A percentile compares a stretch with the other conserved stretches of the same genome.
Evolutionary conservation across 164 flowering plant species (phyloP).

Genomic region (Cinnamomum micranthum): DNA sequence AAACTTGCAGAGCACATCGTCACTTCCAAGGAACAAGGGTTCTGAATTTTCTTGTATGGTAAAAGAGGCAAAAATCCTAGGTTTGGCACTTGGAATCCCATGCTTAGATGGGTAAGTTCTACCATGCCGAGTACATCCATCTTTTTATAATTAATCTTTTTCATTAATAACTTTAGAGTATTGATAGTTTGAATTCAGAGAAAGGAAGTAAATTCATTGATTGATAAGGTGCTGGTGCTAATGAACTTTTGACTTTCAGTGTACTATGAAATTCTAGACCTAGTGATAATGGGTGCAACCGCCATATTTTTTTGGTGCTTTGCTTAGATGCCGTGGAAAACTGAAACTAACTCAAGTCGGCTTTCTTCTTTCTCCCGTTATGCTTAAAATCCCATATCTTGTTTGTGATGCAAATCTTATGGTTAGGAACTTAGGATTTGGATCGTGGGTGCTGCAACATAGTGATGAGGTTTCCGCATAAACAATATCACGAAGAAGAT

Average conservation of each 20-base stretch:
- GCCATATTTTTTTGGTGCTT: no score
- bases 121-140: background rate
- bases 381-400: no score
- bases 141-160: background rate
- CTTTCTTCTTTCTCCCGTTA: no score
- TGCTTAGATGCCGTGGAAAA: no score
- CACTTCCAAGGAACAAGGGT: constrained; percentile 72
- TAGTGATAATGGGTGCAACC: no score
- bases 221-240: background rate
- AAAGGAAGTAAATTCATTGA: background rate
- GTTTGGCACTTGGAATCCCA: constrained; percentile 80
- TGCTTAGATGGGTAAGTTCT: constrained; percentile 78
- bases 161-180: background rate
- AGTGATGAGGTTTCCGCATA: no score
- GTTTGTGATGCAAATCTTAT: no score
- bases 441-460: no score
- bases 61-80: constrained; percentile 82
- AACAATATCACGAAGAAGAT: no score
- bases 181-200: background rate
- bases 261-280: background rate
- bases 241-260: background rate
- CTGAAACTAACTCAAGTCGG: no score
- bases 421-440: no score
- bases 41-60: constrained; percentile 90
- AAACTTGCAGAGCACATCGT: constrained; percentile 29